These are phyloP conservation scores for Luvunga scandens DNA, from an alignment of 345 rosid genomes.

Conservation along the genomic window DNA sequence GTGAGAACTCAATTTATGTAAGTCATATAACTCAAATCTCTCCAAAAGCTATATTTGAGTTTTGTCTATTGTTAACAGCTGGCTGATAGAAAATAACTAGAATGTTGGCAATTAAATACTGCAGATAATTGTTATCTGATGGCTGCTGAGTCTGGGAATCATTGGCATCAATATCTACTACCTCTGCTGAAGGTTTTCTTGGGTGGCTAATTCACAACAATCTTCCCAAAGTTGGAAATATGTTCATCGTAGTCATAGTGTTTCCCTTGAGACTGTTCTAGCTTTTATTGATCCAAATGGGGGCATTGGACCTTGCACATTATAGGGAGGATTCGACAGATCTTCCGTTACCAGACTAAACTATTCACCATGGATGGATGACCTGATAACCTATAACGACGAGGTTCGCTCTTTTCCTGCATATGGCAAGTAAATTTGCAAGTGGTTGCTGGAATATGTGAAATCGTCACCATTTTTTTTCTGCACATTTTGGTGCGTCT, in stretches of 20 bases:
- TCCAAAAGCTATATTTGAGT: background rate
- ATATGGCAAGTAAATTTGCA: background rate
- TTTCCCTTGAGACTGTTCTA: constrained; percentile 39
- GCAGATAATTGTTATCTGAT: constrained; percentile 52
- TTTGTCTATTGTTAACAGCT: background rate
- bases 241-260: constrained; percentile 44
- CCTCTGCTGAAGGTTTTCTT: constrained; percentile 43
- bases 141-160: constrained; percentile 49
- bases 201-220: constrained; percentile 44
- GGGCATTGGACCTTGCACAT: constrained; percentile 5
- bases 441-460: background rate
- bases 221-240: constrained; percentile 36
- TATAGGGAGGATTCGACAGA: constrained; percentile 49
- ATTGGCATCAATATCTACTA: constrained; percentile 62
- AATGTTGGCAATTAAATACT: background rate
- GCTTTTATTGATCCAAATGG: constrained; percentile 35
- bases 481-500: too few relatives aligned
- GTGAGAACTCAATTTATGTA: constrained; percentile 54
- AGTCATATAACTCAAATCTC: constrained; percentile 4
- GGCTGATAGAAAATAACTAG: background rate
- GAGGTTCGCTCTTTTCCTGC: background rate
- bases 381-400: background rate
- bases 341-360: constrained; percentile 33
- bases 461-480: background rate
- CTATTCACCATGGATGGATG: background rate